Evolutionary conservation across 2,329 filamentous ascomycete species (phyloP).

Genomic region (Hymenoscyphus repandus): DNA sequence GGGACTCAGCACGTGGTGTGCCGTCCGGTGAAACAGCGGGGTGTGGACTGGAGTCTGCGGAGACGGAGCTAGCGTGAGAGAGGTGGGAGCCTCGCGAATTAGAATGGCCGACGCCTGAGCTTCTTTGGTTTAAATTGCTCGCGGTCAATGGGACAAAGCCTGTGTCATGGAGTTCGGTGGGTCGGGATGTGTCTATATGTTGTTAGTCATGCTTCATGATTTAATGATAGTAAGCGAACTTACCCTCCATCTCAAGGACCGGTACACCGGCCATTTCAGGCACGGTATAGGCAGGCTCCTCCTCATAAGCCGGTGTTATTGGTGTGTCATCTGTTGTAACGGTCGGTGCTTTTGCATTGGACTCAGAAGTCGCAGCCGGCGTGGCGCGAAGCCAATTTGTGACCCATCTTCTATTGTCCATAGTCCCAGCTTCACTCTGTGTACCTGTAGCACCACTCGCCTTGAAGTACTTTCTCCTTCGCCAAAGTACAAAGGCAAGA

Average conservation of each 20-base stretch:
- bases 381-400: conserved; percentile 26
- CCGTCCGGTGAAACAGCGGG: conserved; percentile 12
- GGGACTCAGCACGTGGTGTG: conserved; percentile 14
- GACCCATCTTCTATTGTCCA: conserved; percentile 22
- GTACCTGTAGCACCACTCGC: conserved; percentile 7
- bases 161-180: conserved; percentile 21
- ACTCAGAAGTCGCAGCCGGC: conserved; percentile 7
- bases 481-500: conserved; percentile 48
- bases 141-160: conserved; percentile 13
- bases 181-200: conserved; percentile 22
- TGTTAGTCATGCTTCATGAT: neutral
- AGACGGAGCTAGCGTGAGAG: conserved; percentile 15
- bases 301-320: conserved; percentile 12
- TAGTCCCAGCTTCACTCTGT: conserved; percentile 23
- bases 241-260: conserved; percentile 33
- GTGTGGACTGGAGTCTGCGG: conserved; percentile 4
- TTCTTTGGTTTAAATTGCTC: neutral
- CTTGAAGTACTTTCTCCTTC: conserved; percentile 34
- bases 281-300: conserved; percentile 10
- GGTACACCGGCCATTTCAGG: conserved; percentile 25
- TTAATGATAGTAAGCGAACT: conserved; percentile 10
- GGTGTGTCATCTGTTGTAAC: conserved; percentile 28
- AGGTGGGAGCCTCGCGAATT: conserved; percentile 18
- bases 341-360: conserved; percentile 23
- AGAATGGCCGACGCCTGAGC: conserved; percentile 10